Conservation (phyloP, 805 yeast genomes). For the Naumovozyma dairenensis region DNA sequence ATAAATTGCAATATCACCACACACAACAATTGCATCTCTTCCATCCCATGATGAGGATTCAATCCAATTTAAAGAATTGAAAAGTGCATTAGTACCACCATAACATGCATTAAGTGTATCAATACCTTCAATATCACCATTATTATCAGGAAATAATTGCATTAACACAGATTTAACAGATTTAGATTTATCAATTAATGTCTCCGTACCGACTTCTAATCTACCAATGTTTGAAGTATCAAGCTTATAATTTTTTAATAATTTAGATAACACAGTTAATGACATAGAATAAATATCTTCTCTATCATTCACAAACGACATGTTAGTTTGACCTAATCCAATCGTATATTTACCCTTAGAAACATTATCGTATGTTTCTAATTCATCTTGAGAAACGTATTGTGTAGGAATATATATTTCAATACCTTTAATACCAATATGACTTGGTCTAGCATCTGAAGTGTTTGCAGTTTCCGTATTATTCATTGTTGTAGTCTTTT, state of each 20-base stretch:
- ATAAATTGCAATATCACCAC: constrained; percentile 97
- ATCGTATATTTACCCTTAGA: constrained; percentile 95
- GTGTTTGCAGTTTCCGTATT: constrained; percentile 1
- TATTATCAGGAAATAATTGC: constrained; percentile 75
- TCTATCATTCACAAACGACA: constrained; percentile 95
- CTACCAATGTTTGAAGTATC: constrained; percentile 81
- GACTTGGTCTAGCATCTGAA: constrained; percentile 44
- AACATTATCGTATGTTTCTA: constrained; percentile 77
- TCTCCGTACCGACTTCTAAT: constrained; percentile 97
- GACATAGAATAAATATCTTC: constrained; percentile 93
- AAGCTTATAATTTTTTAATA: constrained; percentile 71
- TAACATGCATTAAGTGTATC: constrained; percentile 96
- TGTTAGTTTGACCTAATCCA: constrained; percentile 96
- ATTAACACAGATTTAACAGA: constrained; percentile 91
- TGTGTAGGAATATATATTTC: constrained; percentile 84
- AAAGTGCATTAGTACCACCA: constrained; percentile 94
- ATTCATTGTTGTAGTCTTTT: constrained; percentile 20
- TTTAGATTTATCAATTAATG: constrained; percentile 91
- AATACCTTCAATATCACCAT: constrained; percentile 88
- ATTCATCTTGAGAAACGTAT: constrained; percentile 77
- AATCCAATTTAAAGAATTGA: constrained; percentile 91
- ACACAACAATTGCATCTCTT: constrained; percentile 90
- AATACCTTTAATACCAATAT: constrained; percentile 94
- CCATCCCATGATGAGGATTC: constrained; percentile 98
- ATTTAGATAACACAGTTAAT: constrained; percentile 74